Percentiles rank a stretch among this genome's conserved stretches.
These are phyloP conservation scores for Fraxinus sp. DNA, from an alignment of 305 asterid genomes.

Conservation along the genomic window DNA sequence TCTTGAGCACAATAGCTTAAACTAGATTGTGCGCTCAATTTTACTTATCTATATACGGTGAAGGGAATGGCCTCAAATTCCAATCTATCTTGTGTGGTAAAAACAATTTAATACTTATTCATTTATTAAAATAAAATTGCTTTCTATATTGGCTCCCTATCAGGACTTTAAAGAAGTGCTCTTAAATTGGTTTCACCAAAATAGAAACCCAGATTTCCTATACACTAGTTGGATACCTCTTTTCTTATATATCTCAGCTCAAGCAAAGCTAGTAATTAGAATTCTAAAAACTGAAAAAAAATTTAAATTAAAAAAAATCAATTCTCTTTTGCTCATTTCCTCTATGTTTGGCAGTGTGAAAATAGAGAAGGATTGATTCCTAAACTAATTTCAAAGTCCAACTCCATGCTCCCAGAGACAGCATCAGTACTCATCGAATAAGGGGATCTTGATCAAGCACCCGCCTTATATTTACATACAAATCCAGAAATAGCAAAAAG, in stretches of 20 bases:
- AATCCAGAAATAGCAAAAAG: neutral
- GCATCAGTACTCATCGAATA: neutral
- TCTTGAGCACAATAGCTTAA: constrained; percentile 1
- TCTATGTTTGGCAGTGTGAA: neutral
- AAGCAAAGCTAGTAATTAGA: neutral
- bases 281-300: neutral
- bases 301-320: neutral
- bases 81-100: neutral
- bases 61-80: constrained; percentile 16
- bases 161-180: neutral
- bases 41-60: neutral
- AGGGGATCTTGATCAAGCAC: neutral
- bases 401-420: neutral
- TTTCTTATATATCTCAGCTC: neutral
- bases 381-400: neutral
- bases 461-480: neutral
- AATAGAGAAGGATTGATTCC: neutral
- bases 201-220: neutral
- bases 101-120: neutral
- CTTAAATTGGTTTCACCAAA: neutral
- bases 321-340: neutral
- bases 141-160: neutral
- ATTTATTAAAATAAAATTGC: neutral
- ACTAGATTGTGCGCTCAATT: constrained; percentile 13
- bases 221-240: neutral